Base-by-base conservation (phyloP, 2,329 filamentous ascomycete genomes). In the Trichoderma hamatum region DNA sequence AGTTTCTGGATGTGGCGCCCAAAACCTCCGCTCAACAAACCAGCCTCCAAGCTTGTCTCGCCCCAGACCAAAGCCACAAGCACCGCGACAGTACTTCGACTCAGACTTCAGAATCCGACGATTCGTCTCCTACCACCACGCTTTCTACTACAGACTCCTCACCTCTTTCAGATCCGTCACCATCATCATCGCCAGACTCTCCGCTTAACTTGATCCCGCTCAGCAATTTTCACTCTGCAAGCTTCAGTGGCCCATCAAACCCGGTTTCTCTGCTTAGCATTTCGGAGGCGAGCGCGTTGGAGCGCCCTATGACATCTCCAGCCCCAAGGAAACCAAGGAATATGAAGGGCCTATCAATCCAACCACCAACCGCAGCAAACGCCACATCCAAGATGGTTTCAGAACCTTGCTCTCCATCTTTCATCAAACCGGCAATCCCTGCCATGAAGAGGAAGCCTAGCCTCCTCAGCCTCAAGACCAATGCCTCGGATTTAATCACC, bases 51-150 rank as follows among this genome's bases (percentile, higher is more conserved):
- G 77, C 78, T 68, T 76, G 80, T 63, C 74, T 86, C 64, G 76
- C 81, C 36, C 75, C 81, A 3, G 84, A 86, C 73, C 76, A 82
- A 71, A 83, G 83, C 72, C 92, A 93, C 80, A 89, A 90, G 76
- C 91, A 92, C 78, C 86, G 89, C 77, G 88, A 92, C 77, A 93
- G 91, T 81, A 90, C 88, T n/a, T 94, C 90, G 9, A 93, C 91
- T 3, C 90, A 91, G 72, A 86, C 86, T 67, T 92, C 92, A 19
- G 93, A 92, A 72, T 98, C 96, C 1, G 92, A 92, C 52, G 94
- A 97, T 76, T 97, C 95, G 26, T 98, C 95, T 10, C 96, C 96
- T 1, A 98, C 95, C 9, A 97, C 94, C 3, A 97, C 95, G 2
- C 88, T 96, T 61, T 97, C 94, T 6, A 97, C 93, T 24, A 93